Evolutionary conservation across 2,329 filamentous ascomycete genomes (phyloP).

Genomic region (Paramyrothecium roridum): DNA sequence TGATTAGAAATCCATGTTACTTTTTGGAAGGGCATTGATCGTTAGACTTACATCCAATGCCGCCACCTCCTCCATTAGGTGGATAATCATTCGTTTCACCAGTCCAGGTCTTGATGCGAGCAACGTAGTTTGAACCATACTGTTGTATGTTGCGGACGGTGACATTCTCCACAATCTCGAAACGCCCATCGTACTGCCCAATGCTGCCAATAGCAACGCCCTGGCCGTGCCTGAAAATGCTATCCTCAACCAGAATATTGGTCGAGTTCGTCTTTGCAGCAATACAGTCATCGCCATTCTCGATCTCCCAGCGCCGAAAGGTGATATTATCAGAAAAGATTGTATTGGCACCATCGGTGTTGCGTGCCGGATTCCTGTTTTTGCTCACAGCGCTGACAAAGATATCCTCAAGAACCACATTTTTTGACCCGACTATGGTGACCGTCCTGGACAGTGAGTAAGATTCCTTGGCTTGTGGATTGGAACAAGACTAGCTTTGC

Average conservation of each 20-base stretch:
- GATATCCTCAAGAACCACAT: neutral
- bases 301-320: neutral
- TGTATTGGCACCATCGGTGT: neutral
- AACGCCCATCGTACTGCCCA: conserved; percentile 2
- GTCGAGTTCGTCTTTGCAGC: conserved; percentile 2
- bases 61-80: neutral
- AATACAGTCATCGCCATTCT: conserved; percentile 4
- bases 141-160: neutral
- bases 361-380: neutral
- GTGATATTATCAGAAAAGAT: neutral
- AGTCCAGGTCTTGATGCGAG: neutral
- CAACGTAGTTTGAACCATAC: conserved; percentile 7
- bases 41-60: neutral
- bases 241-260: conserved; percentile 2
- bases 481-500: conserved; percentile 5
- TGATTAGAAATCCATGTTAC: neutral
- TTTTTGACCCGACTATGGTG: neutral
- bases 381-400: neutral
- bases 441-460: neutral
- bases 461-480: neutral
- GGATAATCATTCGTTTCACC: neutral
- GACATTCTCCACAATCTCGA: conserved; percentile 1
- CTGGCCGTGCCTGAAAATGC: conserved; percentile 1
- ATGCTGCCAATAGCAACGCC: conserved; percentile 5
- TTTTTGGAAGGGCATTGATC: neutral